Evolutionary conservation across 2,329 filamentous ascomycete genomes (phyloP), one percentile per base, ranked within the genome.

Genomic region (Colletotrichum sp.): DNA sequence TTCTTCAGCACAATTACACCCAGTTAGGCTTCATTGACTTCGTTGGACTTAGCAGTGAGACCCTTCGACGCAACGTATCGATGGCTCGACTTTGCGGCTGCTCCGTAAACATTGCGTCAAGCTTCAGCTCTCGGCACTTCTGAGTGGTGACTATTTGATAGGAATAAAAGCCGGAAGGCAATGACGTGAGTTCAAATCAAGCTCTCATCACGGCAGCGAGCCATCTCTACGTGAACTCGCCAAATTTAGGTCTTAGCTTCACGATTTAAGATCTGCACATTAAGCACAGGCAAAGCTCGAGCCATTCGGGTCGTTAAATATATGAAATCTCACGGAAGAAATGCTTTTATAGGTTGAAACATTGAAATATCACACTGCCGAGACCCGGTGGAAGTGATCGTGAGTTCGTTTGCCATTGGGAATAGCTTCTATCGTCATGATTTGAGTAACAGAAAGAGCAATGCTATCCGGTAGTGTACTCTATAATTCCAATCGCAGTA

Each of bases 1-100:
- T 48, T 48, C 18, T 48, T 48, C 39, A 6, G 39, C 18, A 18
- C 36, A 1, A 5, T 18, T 9, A 3, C 1, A 39, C 2, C 36
- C 16, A 5, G 15, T 0, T 0, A 18, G 36, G 36, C 8, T 39
- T 18, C 0, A 8, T 39, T 8, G 36, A 39, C 0, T 18, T 39
- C 16, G 16, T 0, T 48, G 39, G 0, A n/a, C 6, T 7, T 48
- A 4, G 36, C 16, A 43, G 18, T 48, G 39, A 0, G 9, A 48
- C 3, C 0, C 39, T 6, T 48, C 18, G 18, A 48, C 0, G 39
- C 39, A 48, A 48, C 0, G 9, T 7, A 48, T 0, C 9, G 39
- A 7, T 48, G 18, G 18, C 6, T 48, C 2, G 39, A 4, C 18
- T 48, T 12, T n/a, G 18, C 39, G 39, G 5, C 0, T n/a, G 18